Evolutionary conservation across 441 rosid species (phyloP), one percentile per base, ranked within the genome.

Genomic region (Kokia cookei): DNA sequence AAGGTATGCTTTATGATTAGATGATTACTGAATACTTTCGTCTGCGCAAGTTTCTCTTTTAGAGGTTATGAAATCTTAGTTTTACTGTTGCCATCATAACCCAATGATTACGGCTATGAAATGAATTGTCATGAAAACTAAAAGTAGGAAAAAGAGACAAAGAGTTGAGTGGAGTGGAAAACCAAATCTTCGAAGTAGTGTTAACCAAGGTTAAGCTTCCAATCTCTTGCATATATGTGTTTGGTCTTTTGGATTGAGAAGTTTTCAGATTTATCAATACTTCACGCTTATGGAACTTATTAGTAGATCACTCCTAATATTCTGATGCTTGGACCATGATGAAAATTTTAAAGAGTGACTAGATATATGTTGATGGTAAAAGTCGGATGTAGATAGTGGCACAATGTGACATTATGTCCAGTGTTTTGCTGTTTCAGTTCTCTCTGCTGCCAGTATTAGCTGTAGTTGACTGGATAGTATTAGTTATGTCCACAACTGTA

Each of bases 1-100:
- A 94, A 94, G 98, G 99, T 93, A 83, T 57, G 17, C 48, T 22
- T 58, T 35, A 29, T 26, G 26, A 53, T 63, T 73, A 54, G 54
- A 37, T 22, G 32, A 65, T 35, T 51, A 22, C 40, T 48, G n/a
- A 51, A 32, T 42, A 51, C 9, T 58, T 59, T 60, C 5, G 59
- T 5, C 47, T 0, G 2, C 40, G 26, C 35, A 64, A 53, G 53
- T 68, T 11, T 42, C 48, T 50, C 54, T 53, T 64, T 68, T 40
- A 26, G 1, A 2, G 40, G 60, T 71, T 57, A 13, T n/a, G 24
- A n/a, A 40, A 19, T 69, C 50, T 53, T 35, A 51, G 43, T 69
- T 51, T 53, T 9, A 69, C 72, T 12, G 48, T 51, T 40, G 11
- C 43, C 10, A 69, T 51, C 47, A 32, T 32, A 53, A 32, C 47